Percentiles rank a stretch among this genome's conserved stretches.
Conservation (phyloP, 352 stramenopile genomes). For the Phytophthora pistaciae region DNA sequence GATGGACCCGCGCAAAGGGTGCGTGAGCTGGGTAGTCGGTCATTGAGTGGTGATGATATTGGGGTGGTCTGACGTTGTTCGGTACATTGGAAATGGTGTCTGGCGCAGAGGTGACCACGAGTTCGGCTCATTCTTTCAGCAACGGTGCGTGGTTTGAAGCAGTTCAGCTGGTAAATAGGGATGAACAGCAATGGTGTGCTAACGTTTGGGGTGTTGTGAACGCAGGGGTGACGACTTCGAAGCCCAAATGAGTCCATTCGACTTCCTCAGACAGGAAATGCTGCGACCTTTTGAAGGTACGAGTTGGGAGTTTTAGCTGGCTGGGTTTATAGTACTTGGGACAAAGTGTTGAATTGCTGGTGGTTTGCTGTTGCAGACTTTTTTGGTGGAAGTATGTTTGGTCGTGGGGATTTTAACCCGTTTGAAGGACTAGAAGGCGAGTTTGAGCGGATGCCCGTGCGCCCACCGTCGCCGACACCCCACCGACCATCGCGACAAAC, state of each 20-base stretch:
- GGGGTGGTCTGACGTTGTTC: background rate
- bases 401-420: conserved; percentile 41
- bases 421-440: conserved; percentile 77
- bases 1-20: conserved; percentile 69
- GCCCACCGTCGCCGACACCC: conserved; percentile 48
- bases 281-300: conserved; percentile 81
- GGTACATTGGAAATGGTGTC: background rate
- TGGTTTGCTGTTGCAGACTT: conserved; percentile 47
- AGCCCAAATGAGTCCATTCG: conserved; percentile 82
- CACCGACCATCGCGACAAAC: conserved; percentile 51
- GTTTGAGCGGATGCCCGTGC: conserved; percentile 71
- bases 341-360: background rate
- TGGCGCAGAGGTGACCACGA: conserved; percentile 40
- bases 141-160: conserved; percentile 40
- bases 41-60: background rate
- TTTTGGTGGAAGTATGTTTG: conserved; percentile 57
- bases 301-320: background rate
- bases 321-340: background rate
- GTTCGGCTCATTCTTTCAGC: conserved; percentile 60
- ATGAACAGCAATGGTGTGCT: background rate
- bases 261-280: conserved; percentile 86
- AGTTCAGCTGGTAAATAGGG: background rate
- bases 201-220: conserved; percentile 7
- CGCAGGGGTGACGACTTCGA: conserved; percentile 77
- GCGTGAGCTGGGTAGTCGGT: background rate